Evolutionary conservation across 1,139 yeast genomes (phyloP).

Genomic region (Schwanniomyces etchellsii): DNA sequence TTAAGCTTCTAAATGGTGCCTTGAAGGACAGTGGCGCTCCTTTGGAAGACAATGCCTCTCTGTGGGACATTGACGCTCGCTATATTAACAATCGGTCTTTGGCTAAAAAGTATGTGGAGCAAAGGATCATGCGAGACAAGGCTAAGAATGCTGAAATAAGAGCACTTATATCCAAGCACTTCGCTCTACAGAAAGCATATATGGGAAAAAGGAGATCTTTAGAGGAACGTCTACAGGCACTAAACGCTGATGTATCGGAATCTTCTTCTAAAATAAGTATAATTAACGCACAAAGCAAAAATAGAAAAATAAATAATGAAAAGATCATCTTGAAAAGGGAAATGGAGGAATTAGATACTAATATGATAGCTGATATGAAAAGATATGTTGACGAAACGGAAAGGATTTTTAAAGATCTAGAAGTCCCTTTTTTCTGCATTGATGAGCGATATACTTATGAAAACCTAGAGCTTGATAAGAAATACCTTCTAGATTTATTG

Average conservation of each 20-base stretch:
- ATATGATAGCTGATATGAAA: constrained; percentile 12
- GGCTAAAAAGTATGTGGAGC: constrained; percentile 13
- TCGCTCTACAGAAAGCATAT: constrained; percentile 13
- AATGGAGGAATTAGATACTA: constrained; percentile 13
- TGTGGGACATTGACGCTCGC: constrained; percentile 9
- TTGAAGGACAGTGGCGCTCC: constrained; percentile 6
- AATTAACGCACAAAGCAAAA: constrained; percentile 4
- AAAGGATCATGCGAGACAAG: constrained; percentile 5
- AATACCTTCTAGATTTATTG: constrained; percentile 13
- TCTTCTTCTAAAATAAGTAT: constrained; percentile 5
- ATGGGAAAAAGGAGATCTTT: constrained; percentile 10
- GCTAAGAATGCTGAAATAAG: constrained; percentile 4
- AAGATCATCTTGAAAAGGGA: constrained; percentile 7
- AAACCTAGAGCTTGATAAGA: constrained; percentile 17
- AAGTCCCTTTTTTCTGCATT: constrained; percentile 22
- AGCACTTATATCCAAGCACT: constrained; percentile 12
- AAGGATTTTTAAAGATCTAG: constrained; percentile 11
- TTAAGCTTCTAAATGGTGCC: constrained; percentile 13
- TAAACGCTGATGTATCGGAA: not conserved
- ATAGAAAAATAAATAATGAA: constrained; percentile 6
- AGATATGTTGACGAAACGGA: constrained; percentile 14
- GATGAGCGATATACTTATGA: constrained; percentile 19
- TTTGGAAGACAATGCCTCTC: not conserved
- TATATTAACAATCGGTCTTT: constrained; percentile 17
- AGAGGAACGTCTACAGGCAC: constrained; percentile 7